Percentiles rank a stretch among this genome's conserved stretches.
Evolutionary conservation across 345 rosid species (phyloP).

Genomic region (Trapa bicornis): DNA sequence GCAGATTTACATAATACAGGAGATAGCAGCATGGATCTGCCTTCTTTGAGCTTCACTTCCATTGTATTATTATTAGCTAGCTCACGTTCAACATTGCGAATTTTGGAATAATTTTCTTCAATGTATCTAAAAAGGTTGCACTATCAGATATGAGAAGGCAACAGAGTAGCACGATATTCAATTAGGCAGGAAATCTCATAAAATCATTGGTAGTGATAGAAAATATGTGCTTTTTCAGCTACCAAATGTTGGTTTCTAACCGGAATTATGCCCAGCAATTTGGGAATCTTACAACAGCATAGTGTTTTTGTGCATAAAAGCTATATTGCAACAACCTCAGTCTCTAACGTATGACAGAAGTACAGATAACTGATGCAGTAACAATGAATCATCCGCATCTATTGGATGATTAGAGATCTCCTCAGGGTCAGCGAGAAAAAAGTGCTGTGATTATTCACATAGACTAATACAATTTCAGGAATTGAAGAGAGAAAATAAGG

Average conservation of each 20-base stretch:
- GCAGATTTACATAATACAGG: neutral
- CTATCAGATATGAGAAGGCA: neutral
- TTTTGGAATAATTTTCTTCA: slow-evolving; percentile 72
- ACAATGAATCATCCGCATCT: neutral
- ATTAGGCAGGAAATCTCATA: neutral
- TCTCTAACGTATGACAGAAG: neutral
- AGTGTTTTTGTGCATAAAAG: neutral
- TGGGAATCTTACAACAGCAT: neutral
- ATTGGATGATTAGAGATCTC: neutral
- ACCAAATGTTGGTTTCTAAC: neutral
- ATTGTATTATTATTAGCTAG: slow-evolving; percentile 50
- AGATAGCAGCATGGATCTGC: slow-evolving; percentile 39
- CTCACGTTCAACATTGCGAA: slow-evolving; percentile 79
- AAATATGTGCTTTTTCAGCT: neutral
- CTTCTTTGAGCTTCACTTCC: slow-evolving; percentile 96
- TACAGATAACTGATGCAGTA: too few relatives aligned
- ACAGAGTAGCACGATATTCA: neutral
- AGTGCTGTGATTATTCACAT: neutral
- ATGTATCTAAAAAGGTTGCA: slow-evolving; percentile 41
- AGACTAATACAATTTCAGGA: neutral
- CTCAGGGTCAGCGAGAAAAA: neutral
- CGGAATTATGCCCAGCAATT: neutral
- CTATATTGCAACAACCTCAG: neutral
- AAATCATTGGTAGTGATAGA: neutral
- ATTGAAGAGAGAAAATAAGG: neutral